A percentile compares a stretch with the other conserved stretches of the same genome.
Evolutionary conservation across 2,329 filamentous ascomycete species (phyloP).

Genomic region (Arachnopeziza araneosa): DNA sequence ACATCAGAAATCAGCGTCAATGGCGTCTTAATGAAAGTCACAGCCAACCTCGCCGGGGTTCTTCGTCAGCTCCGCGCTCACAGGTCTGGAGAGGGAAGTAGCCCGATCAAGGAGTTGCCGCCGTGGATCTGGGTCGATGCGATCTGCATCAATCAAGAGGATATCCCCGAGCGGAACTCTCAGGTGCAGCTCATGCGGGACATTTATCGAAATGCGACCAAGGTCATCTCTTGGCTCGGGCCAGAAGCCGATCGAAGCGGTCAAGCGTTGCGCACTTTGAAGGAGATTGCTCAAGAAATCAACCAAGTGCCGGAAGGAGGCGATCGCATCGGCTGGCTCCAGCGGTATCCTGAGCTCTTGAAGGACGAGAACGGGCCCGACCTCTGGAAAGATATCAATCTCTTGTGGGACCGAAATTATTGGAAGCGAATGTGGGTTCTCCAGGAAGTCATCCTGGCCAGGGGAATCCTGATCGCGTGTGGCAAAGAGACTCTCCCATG

Average conservation of each 20-base stretch:
- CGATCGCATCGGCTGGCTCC: background rate
- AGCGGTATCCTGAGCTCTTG: background rate
- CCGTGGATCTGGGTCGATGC: background rate
- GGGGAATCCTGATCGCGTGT: background rate
- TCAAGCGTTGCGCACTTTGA: background rate
- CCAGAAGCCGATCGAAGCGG: background rate
- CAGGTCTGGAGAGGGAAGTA: background rate
- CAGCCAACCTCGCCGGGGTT: background rate
- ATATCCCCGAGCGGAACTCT: background rate
- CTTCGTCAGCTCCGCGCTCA: background rate
- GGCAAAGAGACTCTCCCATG: background rate
- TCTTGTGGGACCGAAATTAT: background rate
- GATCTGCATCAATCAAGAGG: conserved; percentile 4
- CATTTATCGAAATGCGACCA: background rate
- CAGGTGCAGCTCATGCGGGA: conserved; percentile 3
- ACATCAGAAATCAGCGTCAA: background rate
- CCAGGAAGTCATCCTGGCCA: background rate
- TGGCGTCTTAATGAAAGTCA: background rate
- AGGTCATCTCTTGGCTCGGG: background rate
- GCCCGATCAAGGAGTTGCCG: background rate
- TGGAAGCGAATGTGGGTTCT: conserved; percentile 2
- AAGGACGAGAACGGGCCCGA: background rate
- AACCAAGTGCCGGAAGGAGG: background rate
- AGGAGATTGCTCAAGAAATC: background rate
- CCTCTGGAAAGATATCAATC: background rate